A percentile compares a stretch with the other conserved stretches of the same genome.
Conservation (phyloP, 78 protist species). For the Blattamonas nauphoetae region DNA sequence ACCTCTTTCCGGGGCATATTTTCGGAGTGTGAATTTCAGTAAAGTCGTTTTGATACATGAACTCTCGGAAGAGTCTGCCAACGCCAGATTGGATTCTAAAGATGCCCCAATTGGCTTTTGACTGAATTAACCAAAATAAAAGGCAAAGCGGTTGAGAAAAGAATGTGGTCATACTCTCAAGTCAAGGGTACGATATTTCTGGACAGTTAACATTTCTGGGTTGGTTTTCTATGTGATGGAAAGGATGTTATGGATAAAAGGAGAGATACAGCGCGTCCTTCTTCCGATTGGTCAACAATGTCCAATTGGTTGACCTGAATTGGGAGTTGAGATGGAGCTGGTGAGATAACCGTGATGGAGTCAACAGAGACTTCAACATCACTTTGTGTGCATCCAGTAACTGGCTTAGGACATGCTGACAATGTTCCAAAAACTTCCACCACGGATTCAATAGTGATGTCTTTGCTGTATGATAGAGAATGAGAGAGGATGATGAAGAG, state of each 20-base stretch:
- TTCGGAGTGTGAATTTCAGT: conserved; percentile 95
- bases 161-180: not conserved
- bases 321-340: not conserved
- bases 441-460: not conserved
- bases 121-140: not conserved
- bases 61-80: conserved; percentile 11
- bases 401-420: not conserved
- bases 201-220: not conserved
- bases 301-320: not conserved
- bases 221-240: not conserved
- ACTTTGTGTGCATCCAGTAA: not conserved
- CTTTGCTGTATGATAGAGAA: not conserved
- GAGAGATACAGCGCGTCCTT: not conserved
- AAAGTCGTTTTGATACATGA: conserved; percentile 61
- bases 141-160: not conserved
- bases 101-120: conserved; percentile 81
- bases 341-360: not conserved
- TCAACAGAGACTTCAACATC: not conserved
- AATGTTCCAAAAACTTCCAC: not conserved
- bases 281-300: not conserved
- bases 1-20: conserved; percentile 37
- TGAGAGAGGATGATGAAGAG: not conserved
- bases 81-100: conserved; percentile 46
- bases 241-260: not conserved
- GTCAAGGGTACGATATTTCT: not conserved